Base-by-base conservation (phyloP, 768 basidiomycete genomes). In the Trametes maxima region DNA sequence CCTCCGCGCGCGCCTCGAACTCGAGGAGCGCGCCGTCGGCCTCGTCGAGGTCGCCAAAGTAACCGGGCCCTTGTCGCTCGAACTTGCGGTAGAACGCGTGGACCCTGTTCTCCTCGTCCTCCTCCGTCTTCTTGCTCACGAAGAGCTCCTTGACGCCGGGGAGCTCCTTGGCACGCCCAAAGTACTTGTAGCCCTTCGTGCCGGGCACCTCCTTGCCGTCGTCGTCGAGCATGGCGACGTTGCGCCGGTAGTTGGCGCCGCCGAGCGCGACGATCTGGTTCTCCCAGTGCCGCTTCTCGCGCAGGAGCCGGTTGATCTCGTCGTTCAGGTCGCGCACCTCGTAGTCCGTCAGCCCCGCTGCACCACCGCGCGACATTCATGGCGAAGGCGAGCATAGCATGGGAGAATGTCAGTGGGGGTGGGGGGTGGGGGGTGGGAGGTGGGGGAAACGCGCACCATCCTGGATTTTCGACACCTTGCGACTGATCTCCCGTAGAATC, bases 111-210 rank as follows among this genome's bases (percentile, higher is more conserved):
- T 97, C 94, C 72, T 97, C 95, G 36, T 92, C 90, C 47, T 92
- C 92, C 52, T 95, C 92, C 67, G 86, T 84, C 75, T 94, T 90
- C 46, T 88, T 84, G 72, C 88, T 87, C 71, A 89, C 80, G 70
- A 98, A 98, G n/a, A 99, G 83, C 74, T 98, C 96, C 59, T 89
- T 88, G 12, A 98, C 94, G 40, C 96, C 95, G 0, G 96, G 96
- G 1, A 99, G 79, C 57, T 98, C 96, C 73, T 94, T 96, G 3
- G 96, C 94, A 28, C 95, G 89, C 58, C 95, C 96, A 73, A 99
- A 98, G 75, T 98, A 98, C 95, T 98, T 98, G 84, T 98, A 98
- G 62, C 96, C 96, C 68, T 96, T 90, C 10, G 95, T 97, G 2
- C 95, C 95, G 0, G 95, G 95, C 0, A 98, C 95, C 73, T 98